Evolutionary conservation across 768 basidiomycete genomes (phyloP).

Genomic region (Boletus reticuloceps): DNA sequence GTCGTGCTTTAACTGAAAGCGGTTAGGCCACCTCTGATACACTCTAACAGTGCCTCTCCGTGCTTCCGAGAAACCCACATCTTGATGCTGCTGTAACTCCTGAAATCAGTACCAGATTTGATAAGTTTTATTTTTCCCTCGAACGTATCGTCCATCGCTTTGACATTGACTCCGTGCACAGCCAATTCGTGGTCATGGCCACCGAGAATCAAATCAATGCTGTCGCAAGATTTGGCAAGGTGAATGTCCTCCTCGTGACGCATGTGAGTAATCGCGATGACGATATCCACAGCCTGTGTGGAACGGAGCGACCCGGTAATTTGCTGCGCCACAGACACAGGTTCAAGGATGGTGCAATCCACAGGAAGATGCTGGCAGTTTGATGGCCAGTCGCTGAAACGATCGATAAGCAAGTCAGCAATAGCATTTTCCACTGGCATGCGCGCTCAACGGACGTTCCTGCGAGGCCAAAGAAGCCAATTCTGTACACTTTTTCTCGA

Average conservation of each 20-base stretch:
- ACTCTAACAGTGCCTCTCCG: background rate
- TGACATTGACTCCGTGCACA: constrained; percentile 4
- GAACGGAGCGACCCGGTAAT: constrained; percentile 2
- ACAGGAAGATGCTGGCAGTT: constrained; percentile 7
- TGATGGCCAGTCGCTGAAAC: constrained; percentile 2
- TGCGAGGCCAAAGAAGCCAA: constrained; percentile 7
- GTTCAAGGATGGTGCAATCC: constrained; percentile 5
- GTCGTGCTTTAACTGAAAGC: background rate
- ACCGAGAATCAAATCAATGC: constrained; percentile 7
- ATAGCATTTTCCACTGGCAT: background rate
- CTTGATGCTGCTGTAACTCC: constrained; percentile 3
- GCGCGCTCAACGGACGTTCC: constrained; percentile 6
- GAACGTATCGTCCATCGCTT: background rate
- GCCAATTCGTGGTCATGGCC: constrained; percentile 10
- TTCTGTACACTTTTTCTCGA: constrained; percentile 4
- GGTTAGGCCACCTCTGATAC: constrained; percentile 1
- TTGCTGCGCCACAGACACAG: constrained; percentile 7
- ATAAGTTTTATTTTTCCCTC: constrained; percentile 6
- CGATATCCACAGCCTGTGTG: background rate
- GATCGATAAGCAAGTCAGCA: background rate
- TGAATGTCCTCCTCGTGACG: constrained; percentile 6
- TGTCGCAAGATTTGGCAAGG: background rate
- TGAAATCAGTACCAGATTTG: constrained; percentile 7
- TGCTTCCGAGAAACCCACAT: background rate
- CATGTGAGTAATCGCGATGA: constrained; percentile 13